Evolutionary conservation across 129 eudicot genomes (phyloP).

Genomic region (Centella asiatica): DNA sequence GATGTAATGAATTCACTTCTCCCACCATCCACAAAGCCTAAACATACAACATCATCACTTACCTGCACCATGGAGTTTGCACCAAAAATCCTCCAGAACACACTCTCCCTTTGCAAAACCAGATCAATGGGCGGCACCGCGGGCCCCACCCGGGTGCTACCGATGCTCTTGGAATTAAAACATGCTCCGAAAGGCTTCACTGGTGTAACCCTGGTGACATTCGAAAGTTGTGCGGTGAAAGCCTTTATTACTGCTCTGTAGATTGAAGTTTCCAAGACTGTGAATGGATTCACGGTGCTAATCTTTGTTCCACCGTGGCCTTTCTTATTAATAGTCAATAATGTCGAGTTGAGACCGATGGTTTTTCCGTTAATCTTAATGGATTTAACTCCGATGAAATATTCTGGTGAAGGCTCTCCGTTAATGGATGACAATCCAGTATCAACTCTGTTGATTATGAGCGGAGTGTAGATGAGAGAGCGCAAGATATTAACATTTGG

Average conservation of each 20-base stretch:
- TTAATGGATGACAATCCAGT: not conserved
- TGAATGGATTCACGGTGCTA: slow-evolving; percentile 31
- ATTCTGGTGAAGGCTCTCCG: slow-evolving; percentile 11
- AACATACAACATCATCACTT: slow-evolving; percentile 16
- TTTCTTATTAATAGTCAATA: slow-evolving; percentile 20
- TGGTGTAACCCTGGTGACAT: slow-evolving; percentile 16
- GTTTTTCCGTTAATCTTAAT: slow-evolving; percentile 15
- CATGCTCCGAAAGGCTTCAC: slow-evolving; percentile 39
- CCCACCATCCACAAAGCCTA: slow-evolving; percentile 35
- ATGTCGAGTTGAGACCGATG: slow-evolving; percentile 19
- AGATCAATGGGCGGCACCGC: slow-evolving; percentile 29
- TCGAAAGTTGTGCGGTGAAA: slow-evolving; percentile 14
- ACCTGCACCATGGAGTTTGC: slow-evolving; percentile 29
- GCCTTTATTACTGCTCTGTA: slow-evolving; percentile 16
- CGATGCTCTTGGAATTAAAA: too few species aligned
- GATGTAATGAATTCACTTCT: too few species aligned
- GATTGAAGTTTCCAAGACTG: slow-evolving; percentile 30
- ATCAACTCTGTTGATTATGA: slow-evolving; percentile 2
- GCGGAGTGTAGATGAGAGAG: slow-evolving; percentile 37
- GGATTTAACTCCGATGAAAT: slow-evolving; percentile 19
- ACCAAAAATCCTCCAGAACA: slow-evolving; percentile 30
- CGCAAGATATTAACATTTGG: too few species aligned
- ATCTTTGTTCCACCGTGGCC: slow-evolving; percentile 39
- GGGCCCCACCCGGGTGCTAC: too few species aligned
- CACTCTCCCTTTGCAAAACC: slow-evolving; percentile 23